These are phyloP conservation scores for Lagenaria siceraria DNA, from an alignment of 306 rosid genomes.

Conservation along the genomic window DNA sequence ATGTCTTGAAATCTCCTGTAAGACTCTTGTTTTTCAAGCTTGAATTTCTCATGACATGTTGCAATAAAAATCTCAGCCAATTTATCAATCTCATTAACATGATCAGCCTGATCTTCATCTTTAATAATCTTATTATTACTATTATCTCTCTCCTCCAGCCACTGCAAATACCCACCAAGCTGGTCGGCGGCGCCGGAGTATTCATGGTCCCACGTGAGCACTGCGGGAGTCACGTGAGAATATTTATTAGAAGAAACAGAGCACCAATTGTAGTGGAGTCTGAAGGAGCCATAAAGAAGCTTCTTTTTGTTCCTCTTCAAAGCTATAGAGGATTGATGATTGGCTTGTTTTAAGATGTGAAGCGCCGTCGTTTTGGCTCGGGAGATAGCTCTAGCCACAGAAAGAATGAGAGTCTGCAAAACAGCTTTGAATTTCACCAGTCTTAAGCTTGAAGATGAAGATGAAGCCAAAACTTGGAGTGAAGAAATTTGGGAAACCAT, in stretches of 20 bases:
- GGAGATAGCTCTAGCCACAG: constrained; percentile 43
- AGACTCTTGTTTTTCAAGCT: constrained; percentile 8
- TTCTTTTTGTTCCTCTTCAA: not conserved
- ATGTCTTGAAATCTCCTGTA: not conserved
- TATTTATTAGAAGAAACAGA: not conserved
- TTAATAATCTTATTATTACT: not conserved
- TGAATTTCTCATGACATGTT: not conserved
- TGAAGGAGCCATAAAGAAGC: not conserved
- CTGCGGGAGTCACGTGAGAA: not conserved
- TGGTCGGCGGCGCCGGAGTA: not conserved
- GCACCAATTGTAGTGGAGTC: constrained; percentile 13
- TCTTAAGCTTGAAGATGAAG: constrained; percentile 19
- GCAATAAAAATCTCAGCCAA: constrained; percentile 4
- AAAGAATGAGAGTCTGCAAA: constrained; percentile 42
- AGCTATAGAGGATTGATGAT: constrained; percentile 10
- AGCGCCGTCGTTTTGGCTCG: constrained; percentile 32
- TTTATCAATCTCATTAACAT: not conserved
- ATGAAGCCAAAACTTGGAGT: constrained; percentile 28
- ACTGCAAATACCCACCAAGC: not conserved
- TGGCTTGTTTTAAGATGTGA: constrained; percentile 17
- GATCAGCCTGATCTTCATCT: not conserved
- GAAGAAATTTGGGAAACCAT: constrained; percentile 31
- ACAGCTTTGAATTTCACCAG: constrained; percentile 42
- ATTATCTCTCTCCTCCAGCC: not conserved
- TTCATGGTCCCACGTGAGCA: not conserved